Base-by-base conservation (phyloP, 257 asterid genomes). In the Penstemon davidsonii region DNA sequence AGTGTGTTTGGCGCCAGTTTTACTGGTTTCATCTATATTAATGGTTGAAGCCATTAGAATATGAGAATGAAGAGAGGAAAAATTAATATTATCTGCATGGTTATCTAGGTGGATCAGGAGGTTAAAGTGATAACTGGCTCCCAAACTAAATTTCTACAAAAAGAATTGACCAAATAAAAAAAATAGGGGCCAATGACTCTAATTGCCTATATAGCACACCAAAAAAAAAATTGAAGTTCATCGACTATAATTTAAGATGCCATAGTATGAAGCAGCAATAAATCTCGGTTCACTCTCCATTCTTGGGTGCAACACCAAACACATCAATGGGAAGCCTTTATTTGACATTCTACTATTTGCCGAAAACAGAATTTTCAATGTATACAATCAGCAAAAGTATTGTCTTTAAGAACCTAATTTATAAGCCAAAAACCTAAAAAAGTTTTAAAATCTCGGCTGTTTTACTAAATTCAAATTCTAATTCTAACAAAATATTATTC, bases 1-100 rank as follows among this genome's bases (percentile, higher is more conserved):
- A 46, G 71, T 53, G 57, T 59, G 8, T 39, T 69, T 62, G 53
- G 72, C 36, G 61, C 61, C 59, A 56, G 64, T 53, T 44, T 15
- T 49, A 69, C 67, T 57, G 64, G 71, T 63, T 33, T 19, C 68
- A 25, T 57, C 50, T 59, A 46, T 66, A 18, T 58, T 49, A 58
- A 55, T 59, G 73, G 74, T 15, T 9, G 75, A 44, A 18, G 39
- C 13, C 58, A 39, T 56, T 43, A 65, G 67, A 15, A 75, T 76
- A 60, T 68, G 72, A 40, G 73, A 49, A 49, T 49, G 67, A 45
- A 55, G 56, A 55, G 62, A 62, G 52, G 81, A 47, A 55, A 72
- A 60, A 72, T 55, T 52, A 59, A 41, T 71, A 10, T 19, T 13
- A 70, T 78, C 83, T 78, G 78, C 73, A 69, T 60, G 61, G 69